These are phyloP conservation scores for Saccharomycopsis fermentans DNA, from an alignment of 805 yeast genomes.

Conservation along the genomic window DNA sequence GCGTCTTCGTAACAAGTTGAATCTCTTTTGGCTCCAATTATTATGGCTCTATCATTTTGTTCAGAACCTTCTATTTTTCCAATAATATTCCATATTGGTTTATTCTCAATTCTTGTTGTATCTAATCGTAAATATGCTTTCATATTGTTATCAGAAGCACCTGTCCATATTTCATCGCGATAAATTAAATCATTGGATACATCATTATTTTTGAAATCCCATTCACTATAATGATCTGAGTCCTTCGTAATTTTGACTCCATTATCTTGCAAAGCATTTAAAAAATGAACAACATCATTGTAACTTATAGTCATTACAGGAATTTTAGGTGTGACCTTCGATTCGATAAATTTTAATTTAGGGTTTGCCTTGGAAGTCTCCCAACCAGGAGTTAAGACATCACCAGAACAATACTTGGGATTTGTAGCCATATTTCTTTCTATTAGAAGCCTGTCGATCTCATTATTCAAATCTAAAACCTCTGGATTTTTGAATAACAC, in stretches of 20 bases:
- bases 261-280: slow-evolving; percentile 27
- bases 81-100: slow-evolving; percentile 67
- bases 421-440: slow-evolving; percentile 42
- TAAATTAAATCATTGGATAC: slow-evolving; percentile 6
- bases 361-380: slow-evolving; percentile 34
- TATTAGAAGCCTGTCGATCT: slow-evolving; percentile 24
- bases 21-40: slow-evolving; percentile 80
- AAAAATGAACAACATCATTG: slow-evolving; percentile 47
- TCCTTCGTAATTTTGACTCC: slow-evolving; percentile 28
- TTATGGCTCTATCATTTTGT: slow-evolving; percentile 58
- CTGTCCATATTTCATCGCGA: slow-evolving; percentile 36
- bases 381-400: slow-evolving; percentile 74
- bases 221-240: slow-evolving; percentile 20
- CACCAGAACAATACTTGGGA: slow-evolving; percentile 61
- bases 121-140: slow-evolving; percentile 25
- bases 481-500: slow-evolving; percentile 49
- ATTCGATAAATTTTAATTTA: slow-evolving; percentile 34
- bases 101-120: slow-evolving; percentile 41
- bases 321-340: slow-evolving; percentile 51
- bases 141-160: slow-evolving; percentile 20
- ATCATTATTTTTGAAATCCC: slow-evolving; percentile 25
- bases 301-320: slow-evolving; percentile 74
- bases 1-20: slow-evolving; percentile 55
- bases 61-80: slow-evolving; percentile 76
- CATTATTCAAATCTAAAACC: slow-evolving; percentile 18